These are phyloP conservation scores for Fusarium denticulatum DNA, from an alignment of 2,329 filamentous ascomycete genomes.

Conservation along the genomic window DNA sequence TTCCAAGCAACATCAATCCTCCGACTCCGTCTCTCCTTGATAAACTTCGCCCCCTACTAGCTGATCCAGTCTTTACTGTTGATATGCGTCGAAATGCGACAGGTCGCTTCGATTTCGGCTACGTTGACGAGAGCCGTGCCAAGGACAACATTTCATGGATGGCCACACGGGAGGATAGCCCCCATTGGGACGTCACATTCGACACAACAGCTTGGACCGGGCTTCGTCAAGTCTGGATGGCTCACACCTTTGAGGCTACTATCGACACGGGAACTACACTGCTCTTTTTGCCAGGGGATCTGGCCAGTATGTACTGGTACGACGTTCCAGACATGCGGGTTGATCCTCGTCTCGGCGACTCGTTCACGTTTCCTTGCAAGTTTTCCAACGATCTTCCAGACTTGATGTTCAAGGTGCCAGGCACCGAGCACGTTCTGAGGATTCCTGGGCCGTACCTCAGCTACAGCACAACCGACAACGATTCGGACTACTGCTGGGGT, in stretches of 20 bases:
- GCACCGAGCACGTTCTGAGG: conserved; percentile 59
- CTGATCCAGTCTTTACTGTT: conserved; percentile 57
- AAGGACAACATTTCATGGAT: conserved; percentile 57
- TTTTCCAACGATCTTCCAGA: conserved; percentile 64
- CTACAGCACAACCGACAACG: conserved; percentile 61
- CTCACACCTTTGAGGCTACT: conserved; percentile 62
- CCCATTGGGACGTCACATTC: conserved; percentile 59
- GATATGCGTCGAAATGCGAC: conserved; percentile 60
- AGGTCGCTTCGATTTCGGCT: conserved; percentile 63
- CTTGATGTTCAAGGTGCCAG: conserved; percentile 63
- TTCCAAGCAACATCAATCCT: conserved; percentile 56
- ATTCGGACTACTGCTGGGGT: conserved; percentile 72
- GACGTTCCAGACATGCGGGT: conserved; percentile 63
- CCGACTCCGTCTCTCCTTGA: conserved; percentile 57
- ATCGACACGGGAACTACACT: conserved; percentile 76
- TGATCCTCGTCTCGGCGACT: conserved; percentile 54
- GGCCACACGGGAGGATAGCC: conserved; percentile 44
- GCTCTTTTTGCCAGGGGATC: conserved; percentile 65
- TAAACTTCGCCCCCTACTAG: conserved; percentile 53
- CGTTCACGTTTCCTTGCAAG: conserved; percentile 68
- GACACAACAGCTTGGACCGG: conserved; percentile 54
- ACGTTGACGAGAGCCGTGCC: conserved; percentile 54
- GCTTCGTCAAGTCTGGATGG: conserved; percentile 62
- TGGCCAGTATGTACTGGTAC: conserved; percentile 70
- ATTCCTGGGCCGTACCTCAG: conserved; percentile 66